Evolutionary conservation across 306 rosid genomes (phyloP).

Genomic region (Quercus bicolor): DNA sequence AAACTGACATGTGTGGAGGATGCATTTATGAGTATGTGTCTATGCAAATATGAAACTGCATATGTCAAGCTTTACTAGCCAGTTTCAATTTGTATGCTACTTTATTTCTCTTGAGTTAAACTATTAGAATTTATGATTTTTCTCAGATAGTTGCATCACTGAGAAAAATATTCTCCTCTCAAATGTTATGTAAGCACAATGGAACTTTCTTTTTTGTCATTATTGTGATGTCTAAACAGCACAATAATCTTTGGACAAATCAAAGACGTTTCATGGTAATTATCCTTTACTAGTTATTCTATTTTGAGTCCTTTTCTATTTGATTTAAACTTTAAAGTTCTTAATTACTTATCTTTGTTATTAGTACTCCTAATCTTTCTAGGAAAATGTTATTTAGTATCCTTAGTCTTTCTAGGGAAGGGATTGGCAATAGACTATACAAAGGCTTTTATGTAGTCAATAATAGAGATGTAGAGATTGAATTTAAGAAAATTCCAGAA

Average conservation of each 20-base stretch:
- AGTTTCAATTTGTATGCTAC: not conserved
- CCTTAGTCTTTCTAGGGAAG: too few species aligned
- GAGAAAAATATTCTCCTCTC: not conserved
- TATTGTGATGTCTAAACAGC: not conserved
- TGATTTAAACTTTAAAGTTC: too few species aligned
- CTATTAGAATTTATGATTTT: constrained; percentile 2
- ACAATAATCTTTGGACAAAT: constrained; percentile 1
- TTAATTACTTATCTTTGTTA: too few species aligned
- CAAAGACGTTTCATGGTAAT: not conserved
- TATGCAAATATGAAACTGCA: not conserved
- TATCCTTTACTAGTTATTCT: not conserved
- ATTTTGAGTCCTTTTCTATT: too few species aligned
- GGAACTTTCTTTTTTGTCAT: not conserved
- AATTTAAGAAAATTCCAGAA: too few species aligned
- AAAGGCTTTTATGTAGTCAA: too few species aligned
- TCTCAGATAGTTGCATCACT: not conserved
- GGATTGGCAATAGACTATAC: too few species aligned
- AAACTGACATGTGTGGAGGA: not conserved
- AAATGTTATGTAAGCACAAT: not conserved
- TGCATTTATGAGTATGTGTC: not conserved
- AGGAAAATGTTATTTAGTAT: too few species aligned
- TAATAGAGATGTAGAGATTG: too few species aligned
- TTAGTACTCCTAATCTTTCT: too few species aligned
- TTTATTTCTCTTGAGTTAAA: not conserved
- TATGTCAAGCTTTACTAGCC: not conserved